A percentile compares a stretch with the other conserved stretches of the same genome.
Conservation (phyloP, 2,329 filamentous ascomycete genomes). For the Pseudogymnoascus sp. region DNA sequence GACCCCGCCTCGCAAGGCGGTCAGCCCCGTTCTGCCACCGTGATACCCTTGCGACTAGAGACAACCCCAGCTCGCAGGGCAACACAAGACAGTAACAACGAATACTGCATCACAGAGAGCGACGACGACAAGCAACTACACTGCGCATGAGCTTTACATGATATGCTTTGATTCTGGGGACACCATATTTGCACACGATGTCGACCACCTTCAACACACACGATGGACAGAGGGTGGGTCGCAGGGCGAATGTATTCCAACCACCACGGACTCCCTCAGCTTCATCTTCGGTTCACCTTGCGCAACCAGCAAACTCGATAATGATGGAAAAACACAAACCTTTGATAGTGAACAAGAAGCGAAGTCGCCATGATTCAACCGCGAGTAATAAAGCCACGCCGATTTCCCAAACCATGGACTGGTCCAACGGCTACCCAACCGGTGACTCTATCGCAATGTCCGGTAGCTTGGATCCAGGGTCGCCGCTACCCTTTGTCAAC, state of each 20-base stretch:
- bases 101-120: background rate
- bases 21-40: slow-evolving; percentile 3
- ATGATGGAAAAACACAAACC: slow-evolving; percentile 1
- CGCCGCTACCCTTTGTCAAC: slow-evolving; percentile 41
- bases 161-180: background rate
- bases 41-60: background rate
- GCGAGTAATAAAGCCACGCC: slow-evolving; percentile 13
- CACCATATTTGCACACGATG: background rate
- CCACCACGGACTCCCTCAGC: slow-evolving; percentile 35
- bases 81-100: slow-evolving; percentile 5
- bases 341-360: slow-evolving; percentile 14
- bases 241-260: slow-evolving; percentile 33
- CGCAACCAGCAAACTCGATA: slow-evolving; percentile 14
- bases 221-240: slow-evolving; percentile 7
- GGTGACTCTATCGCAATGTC: slow-evolving; percentile 12
- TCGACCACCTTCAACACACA: slow-evolving; percentile 6
- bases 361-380: slow-evolving; percentile 16
- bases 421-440: slow-evolving; percentile 6
- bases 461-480: slow-evolving; percentile 16
- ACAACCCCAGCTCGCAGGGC: background rate
- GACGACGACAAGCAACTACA: background rate
- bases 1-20: slow-evolving; percentile 4
- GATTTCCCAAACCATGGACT: background rate
- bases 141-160: background rate
- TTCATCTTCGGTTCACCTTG: slow-evolving; percentile 26